Evolutionary conservation across 1,139 yeast species (phyloP), one percentile per base, ranked within the genome.

Genomic region (Debaryomyces nepalensis): DNA sequence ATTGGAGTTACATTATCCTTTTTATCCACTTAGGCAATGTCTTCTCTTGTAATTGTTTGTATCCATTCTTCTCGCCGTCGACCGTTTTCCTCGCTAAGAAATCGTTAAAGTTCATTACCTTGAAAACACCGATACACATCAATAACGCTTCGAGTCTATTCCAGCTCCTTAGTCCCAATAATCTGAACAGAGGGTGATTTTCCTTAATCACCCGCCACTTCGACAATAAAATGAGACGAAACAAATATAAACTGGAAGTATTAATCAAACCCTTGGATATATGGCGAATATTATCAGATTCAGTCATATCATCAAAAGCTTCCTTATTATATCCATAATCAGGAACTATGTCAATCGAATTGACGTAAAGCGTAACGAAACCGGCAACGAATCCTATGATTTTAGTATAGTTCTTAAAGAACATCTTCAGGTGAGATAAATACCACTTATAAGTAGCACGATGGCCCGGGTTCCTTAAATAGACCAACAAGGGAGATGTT

Each of bases 121-220:
- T 68, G 51, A 58, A 70, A n/a, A 70, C 56, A 2, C 75, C 74
- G 39, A 60, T 55, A 46, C 75, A 64, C 67, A 71, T 65, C 20
- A 68, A 43, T 4, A 58, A 42, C 1, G 72, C 58, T 49, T 73
- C 77, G n/a, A 69, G 36, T 23, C 58, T 52, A 41, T 56, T 60
- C 76, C 76, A 73, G 6, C 59, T 53, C 20, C 50, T 51, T 20
- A 61, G 46, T 26, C 52, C 56, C 26, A 70, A 42, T 15, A 45
- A 22, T 21, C 47, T 58, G 50, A 71, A 68, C 40, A 52, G 47
- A 1, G 74, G 74, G 46, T 70, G 75, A 50, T 68, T 63, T 24
- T 63, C 73, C 49, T 72, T 73, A 27, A 57, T 50, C 24, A 70
- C 70, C 41, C 77, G 57, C 77, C 77, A 73, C 49, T 72, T 73